phyloP scores from a whole-genome alignment of 2,329 filamentous ascomycete genomes.

The Sclerotiophoma versabilis region DNA sequence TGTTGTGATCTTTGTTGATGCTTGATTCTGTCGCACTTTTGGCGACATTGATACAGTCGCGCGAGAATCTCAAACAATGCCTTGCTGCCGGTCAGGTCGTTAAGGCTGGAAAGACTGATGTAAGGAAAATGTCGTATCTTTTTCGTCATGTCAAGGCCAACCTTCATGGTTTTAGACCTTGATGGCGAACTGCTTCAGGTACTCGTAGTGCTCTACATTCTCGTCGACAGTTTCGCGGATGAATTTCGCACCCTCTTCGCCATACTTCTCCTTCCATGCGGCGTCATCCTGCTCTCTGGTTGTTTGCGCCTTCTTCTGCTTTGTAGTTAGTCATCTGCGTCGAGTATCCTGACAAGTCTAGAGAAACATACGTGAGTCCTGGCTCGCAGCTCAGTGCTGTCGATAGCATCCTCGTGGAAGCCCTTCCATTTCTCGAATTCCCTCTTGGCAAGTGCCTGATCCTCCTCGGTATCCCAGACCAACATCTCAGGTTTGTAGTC shows the following conservation, averaged over 20 bases:
- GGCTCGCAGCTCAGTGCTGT: constrained; percentile 77
- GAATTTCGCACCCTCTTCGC: constrained; percentile 71
- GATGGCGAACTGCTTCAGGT: constrained; percentile 79
- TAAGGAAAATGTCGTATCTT: background rate
- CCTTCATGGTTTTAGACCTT: constrained; percentile 47
- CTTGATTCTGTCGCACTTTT: background rate
- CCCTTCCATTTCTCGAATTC: constrained; percentile 97
- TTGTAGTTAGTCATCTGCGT: constrained; percentile 13
- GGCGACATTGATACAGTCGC: background rate
- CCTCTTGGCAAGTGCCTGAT: constrained; percentile 70
- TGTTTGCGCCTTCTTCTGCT: constrained; percentile 66
- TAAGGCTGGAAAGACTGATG: background rate
- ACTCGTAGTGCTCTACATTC: constrained; percentile 79
- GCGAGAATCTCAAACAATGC: background rate
- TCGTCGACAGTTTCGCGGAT: constrained; percentile 75
- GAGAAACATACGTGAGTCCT: constrained; percentile 64
- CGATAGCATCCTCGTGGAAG: constrained; percentile 93
- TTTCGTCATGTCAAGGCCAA: constrained; percentile 13
- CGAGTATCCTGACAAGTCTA: background rate
- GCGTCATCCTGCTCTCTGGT: constrained; percentile 71
- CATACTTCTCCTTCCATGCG: constrained; percentile 78
- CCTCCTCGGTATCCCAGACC: constrained; percentile 79
- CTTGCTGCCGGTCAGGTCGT: background rate
- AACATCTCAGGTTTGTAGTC: constrained; percentile 81
- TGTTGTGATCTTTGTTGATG: background rate